Conservation (phyloP, 805 yeast genomes). For the Brettanomyces bruxellensis region DNA sequence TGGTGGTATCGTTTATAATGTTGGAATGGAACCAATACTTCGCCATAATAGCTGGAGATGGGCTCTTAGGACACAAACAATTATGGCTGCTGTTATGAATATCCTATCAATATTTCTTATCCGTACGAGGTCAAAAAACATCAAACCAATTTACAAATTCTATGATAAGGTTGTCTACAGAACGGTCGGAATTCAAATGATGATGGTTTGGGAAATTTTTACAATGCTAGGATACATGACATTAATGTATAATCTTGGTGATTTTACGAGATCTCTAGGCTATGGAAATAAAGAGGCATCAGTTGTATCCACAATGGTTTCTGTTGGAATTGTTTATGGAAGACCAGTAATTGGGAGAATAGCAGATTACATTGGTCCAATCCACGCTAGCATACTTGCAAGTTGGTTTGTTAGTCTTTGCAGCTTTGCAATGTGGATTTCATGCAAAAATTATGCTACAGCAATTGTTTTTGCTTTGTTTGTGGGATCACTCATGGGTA, state of each 20-base stretch:
- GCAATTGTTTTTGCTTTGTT: conserved; percentile 43
- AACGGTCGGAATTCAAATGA: conserved; percentile 26
- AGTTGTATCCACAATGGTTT: conserved; percentile 48
- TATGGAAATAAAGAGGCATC: conserved; percentile 47
- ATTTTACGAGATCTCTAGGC: conserved; percentile 52
- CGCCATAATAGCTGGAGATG: conserved; percentile 31
- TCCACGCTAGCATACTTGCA: conserved; percentile 32
- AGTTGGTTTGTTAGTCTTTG: conserved; percentile 32
- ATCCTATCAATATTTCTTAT: conserved; percentile 26
- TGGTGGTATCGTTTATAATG: conserved; percentile 43
- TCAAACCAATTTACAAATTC: conserved; percentile 27
- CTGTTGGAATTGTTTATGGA: conserved; percentile 46
- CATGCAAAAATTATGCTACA: conserved; percentile 48
- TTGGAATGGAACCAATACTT: conserved; percentile 39
- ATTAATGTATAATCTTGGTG: conserved; percentile 48
- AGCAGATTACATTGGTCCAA: conserved; percentile 43
- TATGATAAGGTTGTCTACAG: conserved; percentile 34
- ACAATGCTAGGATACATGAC: conserved; percentile 56
- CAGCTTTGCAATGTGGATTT: conserved; percentile 47
- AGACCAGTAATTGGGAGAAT: conserved; percentile 47
- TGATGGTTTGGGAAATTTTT: conserved; percentile 32
- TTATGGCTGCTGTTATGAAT: conserved; percentile 27
- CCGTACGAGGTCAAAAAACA: conserved; percentile 28
- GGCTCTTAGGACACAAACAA: conserved; percentile 44
- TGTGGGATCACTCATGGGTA: conserved; percentile 52